A percentile compares a stretch with the other conserved stretches of the same genome.
phyloP scores from a whole-genome alignment of 2,329 filamentous ascomycete species.

The Basipetospora chlamydospora region DNA sequence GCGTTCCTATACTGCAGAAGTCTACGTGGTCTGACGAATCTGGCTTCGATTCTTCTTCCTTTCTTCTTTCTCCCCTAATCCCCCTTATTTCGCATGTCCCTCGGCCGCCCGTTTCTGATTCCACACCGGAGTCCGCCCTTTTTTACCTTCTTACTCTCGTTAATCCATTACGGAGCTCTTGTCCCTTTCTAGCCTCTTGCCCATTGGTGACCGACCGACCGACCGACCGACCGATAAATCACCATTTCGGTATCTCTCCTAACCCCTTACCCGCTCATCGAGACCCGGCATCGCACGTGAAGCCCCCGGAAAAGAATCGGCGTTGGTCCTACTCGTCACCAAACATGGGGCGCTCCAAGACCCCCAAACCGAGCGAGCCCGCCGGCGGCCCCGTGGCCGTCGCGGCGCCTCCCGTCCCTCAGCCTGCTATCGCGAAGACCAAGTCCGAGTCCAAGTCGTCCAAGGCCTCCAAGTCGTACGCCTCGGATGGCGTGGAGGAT shows the following conservation, averaged over 20 bases:
- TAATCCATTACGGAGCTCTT: not conserved
- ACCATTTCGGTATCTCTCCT: no score
- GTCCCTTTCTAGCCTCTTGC: not conserved
- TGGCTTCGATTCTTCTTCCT: not conserved
- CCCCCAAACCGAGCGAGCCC: slow-evolving; percentile 3
- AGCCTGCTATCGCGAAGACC: slow-evolving; percentile 10
- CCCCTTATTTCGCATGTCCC: not conserved
- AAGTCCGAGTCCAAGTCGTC: slow-evolving; percentile 24
- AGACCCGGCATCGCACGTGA: no score
- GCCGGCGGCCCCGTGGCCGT: not conserved
- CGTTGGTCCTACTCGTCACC: not conserved
- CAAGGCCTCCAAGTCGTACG: slow-evolving; percentile 39
- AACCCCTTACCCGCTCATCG: no score
- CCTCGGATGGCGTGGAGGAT: slow-evolving; percentile 68
- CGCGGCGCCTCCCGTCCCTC: not conserved
- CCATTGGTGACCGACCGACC: not conserved
- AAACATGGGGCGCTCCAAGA: slow-evolving; percentile 3
- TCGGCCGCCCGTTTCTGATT: not conserved
- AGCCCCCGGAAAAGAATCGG: not conserved
- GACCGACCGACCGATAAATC: no score
- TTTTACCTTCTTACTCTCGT: slow-evolving; percentile 4
- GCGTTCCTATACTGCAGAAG: slow-evolving; percentile 16
- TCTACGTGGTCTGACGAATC: slow-evolving; percentile 31
- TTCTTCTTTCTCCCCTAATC: not conserved
- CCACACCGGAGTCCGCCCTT: not conserved